Conservation (phyloP, 2,329 filamentous ascomycete species). For the Diplodia intermedia region DNA sequence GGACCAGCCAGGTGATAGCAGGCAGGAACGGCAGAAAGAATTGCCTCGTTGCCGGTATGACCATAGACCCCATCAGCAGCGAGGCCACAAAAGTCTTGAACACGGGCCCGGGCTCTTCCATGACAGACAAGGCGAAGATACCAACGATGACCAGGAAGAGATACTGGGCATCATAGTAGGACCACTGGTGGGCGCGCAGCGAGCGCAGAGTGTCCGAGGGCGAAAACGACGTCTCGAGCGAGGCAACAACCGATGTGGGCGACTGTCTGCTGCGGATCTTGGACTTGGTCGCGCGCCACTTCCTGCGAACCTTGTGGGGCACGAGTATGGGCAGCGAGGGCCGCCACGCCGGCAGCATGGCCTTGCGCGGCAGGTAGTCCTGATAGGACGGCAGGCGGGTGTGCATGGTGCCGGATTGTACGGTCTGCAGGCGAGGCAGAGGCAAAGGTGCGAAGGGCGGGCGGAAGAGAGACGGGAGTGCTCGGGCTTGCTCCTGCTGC, state of each 20-base stretch:
- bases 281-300: slow-evolving; percentile 65
- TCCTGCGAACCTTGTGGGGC: slow-evolving; percentile 70
- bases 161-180: slow-evolving; percentile 84
- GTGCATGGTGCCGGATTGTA: slow-evolving; percentile 25
- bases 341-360: slow-evolving; percentile 31
- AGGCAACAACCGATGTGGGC: slow-evolving; percentile 74
- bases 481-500: slow-evolving; percentile 29
- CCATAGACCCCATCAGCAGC: slow-evolving; percentile 70
- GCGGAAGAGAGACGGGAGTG: slow-evolving; percentile 26
- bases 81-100: slow-evolving; percentile 76
- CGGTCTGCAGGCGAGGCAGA: slow-evolving; percentile 2
- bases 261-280: slow-evolving; percentile 71
- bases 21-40: slow-evolving; percentile 89
- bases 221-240: slow-evolving; percentile 81
- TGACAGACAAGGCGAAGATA: slow-evolving; percentile 83
- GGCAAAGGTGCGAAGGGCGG: slow-evolving; percentile 4
- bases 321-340: slow-evolving; percentile 49
- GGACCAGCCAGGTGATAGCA: slow-evolving; percentile 84
- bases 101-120: slow-evolving; percentile 77
- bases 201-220: slow-evolving; percentile 77
- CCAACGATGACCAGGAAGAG: slow-evolving; percentile 72
- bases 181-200: slow-evolving; percentile 80
- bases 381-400: slow-evolving; percentile 32
- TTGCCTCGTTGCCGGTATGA: slow-evolving; percentile 85
- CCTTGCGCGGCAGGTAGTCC: slow-evolving; percentile 31